phyloP scores from a whole-genome alignment of 805 yeast genomes.

The Candida khao-thaluensis region DNA sequence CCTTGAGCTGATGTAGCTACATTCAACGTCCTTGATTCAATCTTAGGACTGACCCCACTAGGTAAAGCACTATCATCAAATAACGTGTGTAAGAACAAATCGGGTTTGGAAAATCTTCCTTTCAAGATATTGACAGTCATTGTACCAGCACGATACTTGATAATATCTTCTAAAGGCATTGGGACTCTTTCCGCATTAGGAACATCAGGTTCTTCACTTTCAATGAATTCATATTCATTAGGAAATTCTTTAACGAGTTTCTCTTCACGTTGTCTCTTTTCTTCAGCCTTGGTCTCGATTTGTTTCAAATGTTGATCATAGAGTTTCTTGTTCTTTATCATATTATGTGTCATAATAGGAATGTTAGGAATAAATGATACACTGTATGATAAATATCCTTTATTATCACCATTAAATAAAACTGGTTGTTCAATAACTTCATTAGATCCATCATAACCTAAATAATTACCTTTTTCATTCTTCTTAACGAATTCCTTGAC shows the following conservation, averaged over 20 bases:
- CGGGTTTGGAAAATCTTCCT: slow-evolving; percentile 51
- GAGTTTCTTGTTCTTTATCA: slow-evolving; percentile 47
- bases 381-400: slow-evolving; percentile 53
- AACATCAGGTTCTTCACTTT: slow-evolving; percentile 37
- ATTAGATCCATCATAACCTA: slow-evolving; percentile 52
- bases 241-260: slow-evolving; percentile 57
- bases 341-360: slow-evolving; percentile 61
- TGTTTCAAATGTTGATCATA: slow-evolving; percentile 37
- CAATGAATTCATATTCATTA: slow-evolving; percentile 63
- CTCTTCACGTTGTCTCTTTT: slow-evolving; percentile 50
- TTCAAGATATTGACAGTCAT: slow-evolving; percentile 51
- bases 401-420: slow-evolving; percentile 32
- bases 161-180: slow-evolving; percentile 50
- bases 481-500: slow-evolving; percentile 49
- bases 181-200: slow-evolving; percentile 42
- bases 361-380: slow-evolving; percentile 65
- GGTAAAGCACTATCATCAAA: slow-evolving; percentile 68
- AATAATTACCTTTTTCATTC: slow-evolving; percentile 45
- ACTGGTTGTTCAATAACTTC: slow-evolving; percentile 47
- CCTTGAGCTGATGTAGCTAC: slow-evolving; percentile 52
- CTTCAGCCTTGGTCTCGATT: slow-evolving; percentile 35
- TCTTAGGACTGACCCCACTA: slow-evolving; percentile 49
- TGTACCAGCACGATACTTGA: slow-evolving; percentile 61
- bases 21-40: slow-evolving; percentile 45
- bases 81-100: slow-evolving; percentile 53